phyloP scores from a whole-genome alignment of 1,284 basidiomycete species.

The Boletus semigastroideus region DNA sequence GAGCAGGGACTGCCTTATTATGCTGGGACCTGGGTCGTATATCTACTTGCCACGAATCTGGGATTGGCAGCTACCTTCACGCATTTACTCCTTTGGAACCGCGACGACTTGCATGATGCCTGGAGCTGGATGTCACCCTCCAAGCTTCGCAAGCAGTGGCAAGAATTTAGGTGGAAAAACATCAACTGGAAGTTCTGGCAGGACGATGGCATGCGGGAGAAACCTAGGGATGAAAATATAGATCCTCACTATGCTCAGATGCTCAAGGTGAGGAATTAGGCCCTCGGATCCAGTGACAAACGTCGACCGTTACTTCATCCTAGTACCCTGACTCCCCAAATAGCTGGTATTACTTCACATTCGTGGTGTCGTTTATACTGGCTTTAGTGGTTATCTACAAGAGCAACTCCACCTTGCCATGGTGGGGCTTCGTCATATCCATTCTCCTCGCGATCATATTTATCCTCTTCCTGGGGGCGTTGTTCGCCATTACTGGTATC shows the following conservation, averaged over 20 bases:
- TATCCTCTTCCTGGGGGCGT: too few relatives aligned
- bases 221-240: slow-evolving; percentile 25
- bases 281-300: too few relatives aligned
- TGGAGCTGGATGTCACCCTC: slow-evolving; percentile 45
- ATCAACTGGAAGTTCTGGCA: slow-evolving; percentile 48
- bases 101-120: slow-evolving; percentile 41
- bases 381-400: too few relatives aligned
- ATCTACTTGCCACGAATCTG: slow-evolving; percentile 29
- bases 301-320: too few relatives aligned
- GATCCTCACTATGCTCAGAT: slow-evolving; percentile 60
- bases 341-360: too few relatives aligned
- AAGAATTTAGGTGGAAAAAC: slow-evolving; percentile 19
- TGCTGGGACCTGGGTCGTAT: slow-evolving; percentile 41
- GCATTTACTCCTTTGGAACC: slow-evolving; percentile 54
- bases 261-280: slow-evolving; percentile 35
- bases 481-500: too few relatives aligned
- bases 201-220: slow-evolving; percentile 38
- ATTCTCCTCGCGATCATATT: too few relatives aligned
- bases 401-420: too few relatives aligned
- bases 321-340: too few relatives aligned
- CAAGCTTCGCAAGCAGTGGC: slow-evolving; percentile 27
- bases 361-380: too few relatives aligned
- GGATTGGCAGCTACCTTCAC: slow-evolving; percentile 49
- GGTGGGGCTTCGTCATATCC: too few relatives aligned
- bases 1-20: slow-evolving; percentile 43